These are phyloP conservation scores for Wickerhamomyces xylosicus DNA, from an alignment of 805 yeast species.

Conservation along the genomic window DNA sequence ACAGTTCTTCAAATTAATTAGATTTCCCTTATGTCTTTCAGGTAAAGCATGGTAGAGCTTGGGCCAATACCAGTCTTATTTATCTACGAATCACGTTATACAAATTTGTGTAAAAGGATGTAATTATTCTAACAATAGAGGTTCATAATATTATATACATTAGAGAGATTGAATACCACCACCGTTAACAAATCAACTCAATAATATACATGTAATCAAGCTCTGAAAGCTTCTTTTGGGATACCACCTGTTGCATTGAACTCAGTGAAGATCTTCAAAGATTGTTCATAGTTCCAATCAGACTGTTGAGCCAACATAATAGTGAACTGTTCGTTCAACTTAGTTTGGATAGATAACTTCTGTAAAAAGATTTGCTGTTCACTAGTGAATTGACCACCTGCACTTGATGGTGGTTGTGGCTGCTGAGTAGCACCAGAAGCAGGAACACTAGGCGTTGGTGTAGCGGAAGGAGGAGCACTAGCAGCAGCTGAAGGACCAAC, in stretches of 20 bases:
- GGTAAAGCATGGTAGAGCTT: too few species aligned
- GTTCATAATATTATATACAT: too few species aligned
- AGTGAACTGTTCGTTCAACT: constrained; percentile 69
- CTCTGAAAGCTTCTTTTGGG: constrained; percentile 19
- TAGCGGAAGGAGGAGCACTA: constrained; percentile 7
- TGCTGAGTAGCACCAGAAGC: constrained; percentile 10
- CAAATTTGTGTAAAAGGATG: too few species aligned
- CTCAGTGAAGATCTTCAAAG: constrained; percentile 59
- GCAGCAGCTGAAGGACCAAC: background rate
- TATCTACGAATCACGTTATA: too few species aligned
- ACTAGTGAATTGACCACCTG: constrained; percentile 20
- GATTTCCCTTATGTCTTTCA: too few species aligned
- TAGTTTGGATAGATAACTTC: constrained; percentile 61
- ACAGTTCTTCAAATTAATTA: too few species aligned
- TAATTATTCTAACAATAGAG: too few species aligned
- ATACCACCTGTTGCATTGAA: constrained; percentile 28
- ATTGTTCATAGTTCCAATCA: constrained; percentile 66
- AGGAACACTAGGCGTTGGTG: too few species aligned
- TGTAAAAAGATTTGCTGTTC: constrained; percentile 61
- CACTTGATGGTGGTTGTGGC: constrained; percentile 6
- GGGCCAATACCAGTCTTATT: too few species aligned
- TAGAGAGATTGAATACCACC: too few species aligned
- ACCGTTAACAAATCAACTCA: too few species aligned
- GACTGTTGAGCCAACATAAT: constrained; percentile 82
- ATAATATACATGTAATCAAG: too few species aligned